These are phyloP conservation scores for Daldinia childiae DNA, from an alignment of 495 filamentous ascomycete genomes.

Conservation along the genomic window DNA sequence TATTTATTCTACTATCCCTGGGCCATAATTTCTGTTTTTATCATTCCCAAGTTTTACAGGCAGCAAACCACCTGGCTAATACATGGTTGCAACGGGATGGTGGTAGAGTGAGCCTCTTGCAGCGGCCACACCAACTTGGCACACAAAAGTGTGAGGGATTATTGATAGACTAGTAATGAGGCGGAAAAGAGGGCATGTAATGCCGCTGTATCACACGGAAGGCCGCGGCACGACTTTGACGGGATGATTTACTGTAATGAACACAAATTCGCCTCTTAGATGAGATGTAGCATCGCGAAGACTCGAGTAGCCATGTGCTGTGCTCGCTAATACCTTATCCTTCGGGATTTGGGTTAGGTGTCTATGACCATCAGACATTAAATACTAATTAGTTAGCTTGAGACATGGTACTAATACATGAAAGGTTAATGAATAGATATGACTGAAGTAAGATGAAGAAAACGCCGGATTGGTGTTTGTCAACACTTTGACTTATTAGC, in stretches of 20 bases:
- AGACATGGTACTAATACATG: background rate
- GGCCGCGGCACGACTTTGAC: constrained; percentile 16
- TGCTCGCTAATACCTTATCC: background rate
- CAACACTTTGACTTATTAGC: background rate
- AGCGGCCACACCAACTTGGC: constrained; percentile 29
- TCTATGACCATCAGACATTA: background rate
- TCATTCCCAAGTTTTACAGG: background rate
- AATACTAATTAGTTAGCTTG: constrained; percentile 5
- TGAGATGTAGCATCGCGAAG: constrained; percentile 4
- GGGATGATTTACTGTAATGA: constrained; percentile 23
- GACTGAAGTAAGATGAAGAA: background rate
- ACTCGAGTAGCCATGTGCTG: background rate
- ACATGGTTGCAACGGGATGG: constrained; percentile 33
- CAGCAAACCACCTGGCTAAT: constrained; percentile 5
- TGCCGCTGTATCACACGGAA: constrained; percentile 20
- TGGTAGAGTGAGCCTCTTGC: constrained; percentile 26
- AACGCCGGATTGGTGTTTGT: background rate
- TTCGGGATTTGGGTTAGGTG: background rate
- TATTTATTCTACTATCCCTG: background rate
- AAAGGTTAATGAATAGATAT: background rate
- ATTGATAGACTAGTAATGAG: constrained; percentile 44
- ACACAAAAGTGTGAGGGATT: constrained; percentile 33
- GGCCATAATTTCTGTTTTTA: background rate
- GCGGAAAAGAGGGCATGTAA: constrained; percentile 10
- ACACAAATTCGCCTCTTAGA: constrained; percentile 12